Base-by-base conservation (phyloP, 1,139 yeast genomes). In the Nadsonia commutata region DNA sequence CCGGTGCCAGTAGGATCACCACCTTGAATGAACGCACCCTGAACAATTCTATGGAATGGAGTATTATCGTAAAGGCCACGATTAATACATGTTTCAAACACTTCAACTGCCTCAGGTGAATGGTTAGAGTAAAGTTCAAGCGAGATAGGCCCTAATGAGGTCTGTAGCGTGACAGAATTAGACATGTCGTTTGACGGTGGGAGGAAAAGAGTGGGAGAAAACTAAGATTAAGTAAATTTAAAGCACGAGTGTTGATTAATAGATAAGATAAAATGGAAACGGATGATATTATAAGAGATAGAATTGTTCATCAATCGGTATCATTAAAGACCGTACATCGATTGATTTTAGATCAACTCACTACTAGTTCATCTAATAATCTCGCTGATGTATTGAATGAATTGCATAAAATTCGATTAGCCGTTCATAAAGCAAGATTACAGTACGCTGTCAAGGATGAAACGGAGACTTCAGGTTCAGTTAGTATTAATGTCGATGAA, bases 21-120 rank as follows among this genome's bases (percentile, higher is more conserved):
- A 3, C 62, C 56, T 49, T 71, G 75, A 9, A 70, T 56, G 43
- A 66, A 53, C 43, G 65, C 66, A 39, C 63, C 59, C 20, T 62
- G 57, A n/a, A 66, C 57, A 13, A 66, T 58, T 38, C 65, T 59
- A 41, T 60, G 62, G 51, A 77, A 72, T 7, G 52, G 44, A 16
- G 57, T 55, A 39, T 49, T 51, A 43, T 57, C 48, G 48, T 58
- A 59, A 47, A 57, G 57, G n/a, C 62, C 63, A 17, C 53, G 44
- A 27, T 49, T 40, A 9, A 55, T 56, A 43, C 57, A 48, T 40
- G 53, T 52, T 6, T 43, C 31, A 40, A 59, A 58, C 46, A 56
- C 56, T 46, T 51, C 46, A 47, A 58, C 53, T 4, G 62, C 57
- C 48, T 49, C 42, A 13, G 63, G 63, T 9, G 63, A 62, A 40